phyloP scores from a whole-genome alignment of 2,329 filamentous ascomycete genomes.

The Aschersonia sp. region DNA sequence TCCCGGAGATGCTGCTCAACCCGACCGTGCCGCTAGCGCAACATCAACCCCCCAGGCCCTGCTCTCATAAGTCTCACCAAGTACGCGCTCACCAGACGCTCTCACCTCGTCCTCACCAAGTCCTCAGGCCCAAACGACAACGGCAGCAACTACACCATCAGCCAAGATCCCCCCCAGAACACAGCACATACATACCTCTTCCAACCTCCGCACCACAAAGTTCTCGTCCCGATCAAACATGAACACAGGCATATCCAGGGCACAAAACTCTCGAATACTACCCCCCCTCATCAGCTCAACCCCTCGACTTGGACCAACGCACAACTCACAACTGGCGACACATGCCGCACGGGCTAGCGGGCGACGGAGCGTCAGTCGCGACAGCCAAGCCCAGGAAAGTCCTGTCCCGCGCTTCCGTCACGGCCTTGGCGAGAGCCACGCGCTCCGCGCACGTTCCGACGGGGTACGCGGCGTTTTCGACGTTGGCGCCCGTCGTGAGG shows the following conservation, averaged over 20 bases:
- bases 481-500: conserved; percentile 54
- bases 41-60: too few relatives aligned
- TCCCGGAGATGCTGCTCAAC: too few relatives aligned
- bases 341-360: conserved; percentile 81
- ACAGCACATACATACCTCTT: conserved; percentile 34
- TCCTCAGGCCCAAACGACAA: conserved; percentile 53
- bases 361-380: conserved; percentile 59
- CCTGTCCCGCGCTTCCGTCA: conserved; percentile 28
- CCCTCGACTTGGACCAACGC: not conserved
- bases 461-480: conserved; percentile 88
- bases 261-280: conserved; percentile 65
- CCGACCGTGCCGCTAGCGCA: too few relatives aligned
- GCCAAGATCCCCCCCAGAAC: not conserved
- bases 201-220: conserved; percentile 55
- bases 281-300: conserved; percentile 4
- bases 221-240: conserved; percentile 82
- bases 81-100: not conserved
- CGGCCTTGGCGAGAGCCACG: conserved; percentile 71
- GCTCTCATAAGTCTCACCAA: too few relatives aligned
- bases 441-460: conserved; percentile 94
- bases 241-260: conserved; percentile 58
- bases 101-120: conserved; percentile 15
- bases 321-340: conserved; percentile 72
- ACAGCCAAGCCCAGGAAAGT: conserved; percentile 67
- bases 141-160: conserved; percentile 42